Conservation (phyloP, 306 rosid species). For the Pachyrhizus erosus region DNA sequence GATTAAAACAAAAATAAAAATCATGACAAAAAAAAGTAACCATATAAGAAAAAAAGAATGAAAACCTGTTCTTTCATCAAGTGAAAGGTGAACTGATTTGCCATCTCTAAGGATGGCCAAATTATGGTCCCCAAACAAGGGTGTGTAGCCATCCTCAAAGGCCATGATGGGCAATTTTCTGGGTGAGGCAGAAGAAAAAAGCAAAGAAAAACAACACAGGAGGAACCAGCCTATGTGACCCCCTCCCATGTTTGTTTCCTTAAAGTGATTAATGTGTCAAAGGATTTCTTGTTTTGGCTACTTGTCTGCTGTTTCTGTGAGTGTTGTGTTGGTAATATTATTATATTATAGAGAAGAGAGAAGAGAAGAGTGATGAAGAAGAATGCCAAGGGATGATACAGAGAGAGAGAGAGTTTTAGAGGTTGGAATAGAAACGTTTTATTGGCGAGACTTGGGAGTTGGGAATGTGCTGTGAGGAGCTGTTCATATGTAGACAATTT, state of each 20-base stretch:
- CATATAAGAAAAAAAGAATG: not conserved
- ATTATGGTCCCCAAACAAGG: conserved; percentile 81
- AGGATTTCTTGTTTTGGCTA: conserved; percentile 26
- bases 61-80: conserved; percentile 82
- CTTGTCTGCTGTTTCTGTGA: not conserved
- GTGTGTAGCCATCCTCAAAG: conserved; percentile 87
- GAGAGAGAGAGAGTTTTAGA: not conserved
- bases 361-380: conserved; percentile 24
- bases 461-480: conserved; percentile 33
- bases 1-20: not conserved
- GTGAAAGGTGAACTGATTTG: conserved; percentile 81
- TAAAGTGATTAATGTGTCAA: conserved; percentile 30
- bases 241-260: conserved; percentile 50
- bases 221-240: conserved; percentile 40
- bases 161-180: conserved; percentile 60
- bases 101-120: conserved; percentile 73
- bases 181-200: conserved; percentile 38
- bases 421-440: conserved; percentile 41
- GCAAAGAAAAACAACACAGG: conserved; percentile 34
- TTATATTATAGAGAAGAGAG: not conserved
- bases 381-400: not conserved
- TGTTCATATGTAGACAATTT: conserved; percentile 49
- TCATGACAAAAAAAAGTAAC: not conserved
- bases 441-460: conserved; percentile 40
- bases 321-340: not conserved